Conservation (phyloP, 768 basidiomycete genomes). For the Boletales sp. region DNA sequence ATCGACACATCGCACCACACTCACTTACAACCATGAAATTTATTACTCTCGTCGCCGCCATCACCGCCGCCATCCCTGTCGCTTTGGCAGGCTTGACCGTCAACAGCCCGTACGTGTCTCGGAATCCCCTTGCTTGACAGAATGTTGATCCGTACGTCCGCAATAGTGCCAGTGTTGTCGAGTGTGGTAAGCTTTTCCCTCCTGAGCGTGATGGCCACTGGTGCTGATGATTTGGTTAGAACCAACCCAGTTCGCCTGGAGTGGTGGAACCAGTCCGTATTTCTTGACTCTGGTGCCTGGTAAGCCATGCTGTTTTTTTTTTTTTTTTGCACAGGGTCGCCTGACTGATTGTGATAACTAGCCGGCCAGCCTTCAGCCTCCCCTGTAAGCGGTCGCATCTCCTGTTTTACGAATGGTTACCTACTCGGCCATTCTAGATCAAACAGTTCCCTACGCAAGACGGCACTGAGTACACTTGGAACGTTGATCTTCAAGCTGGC, state of each 20-base stretch:
- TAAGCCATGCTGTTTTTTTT: slow-evolving; percentile 22
- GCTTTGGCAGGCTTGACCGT: slow-evolving; percentile 45
- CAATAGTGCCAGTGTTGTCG: slow-evolving; percentile 36
- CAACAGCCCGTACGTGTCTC: slow-evolving; percentile 58
- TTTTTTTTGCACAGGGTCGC: neutral
- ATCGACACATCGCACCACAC: slow-evolving; percentile 16
- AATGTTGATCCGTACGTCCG: neutral
- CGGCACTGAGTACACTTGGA: slow-evolving; percentile 50
- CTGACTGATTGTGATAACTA: slow-evolving; percentile 20
- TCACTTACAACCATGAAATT: slow-evolving; percentile 35
- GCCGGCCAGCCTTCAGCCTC: slow-evolving; percentile 50
- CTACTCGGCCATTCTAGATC: slow-evolving; percentile 37
- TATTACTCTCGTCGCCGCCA: slow-evolving; percentile 25
- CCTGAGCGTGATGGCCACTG: neutral
- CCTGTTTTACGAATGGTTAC: neutral
- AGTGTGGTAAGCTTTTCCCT: slow-evolving; percentile 46
- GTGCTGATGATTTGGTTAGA: slow-evolving; percentile 36
- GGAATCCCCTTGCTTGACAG: neutral
- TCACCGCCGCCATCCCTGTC: slow-evolving; percentile 32
- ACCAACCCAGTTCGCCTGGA: slow-evolving; percentile 55
- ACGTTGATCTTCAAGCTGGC: slow-evolving; percentile 42
- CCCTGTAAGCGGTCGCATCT: slow-evolving; percentile 39
- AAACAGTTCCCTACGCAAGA: slow-evolving; percentile 47
- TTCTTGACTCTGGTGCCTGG: slow-evolving; percentile 61
- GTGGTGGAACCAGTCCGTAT: slow-evolving; percentile 50